Conservation (phyloP, 2,329 filamentous ascomycete species). For the Stagonosporopsis chrysanthemi region DNA sequence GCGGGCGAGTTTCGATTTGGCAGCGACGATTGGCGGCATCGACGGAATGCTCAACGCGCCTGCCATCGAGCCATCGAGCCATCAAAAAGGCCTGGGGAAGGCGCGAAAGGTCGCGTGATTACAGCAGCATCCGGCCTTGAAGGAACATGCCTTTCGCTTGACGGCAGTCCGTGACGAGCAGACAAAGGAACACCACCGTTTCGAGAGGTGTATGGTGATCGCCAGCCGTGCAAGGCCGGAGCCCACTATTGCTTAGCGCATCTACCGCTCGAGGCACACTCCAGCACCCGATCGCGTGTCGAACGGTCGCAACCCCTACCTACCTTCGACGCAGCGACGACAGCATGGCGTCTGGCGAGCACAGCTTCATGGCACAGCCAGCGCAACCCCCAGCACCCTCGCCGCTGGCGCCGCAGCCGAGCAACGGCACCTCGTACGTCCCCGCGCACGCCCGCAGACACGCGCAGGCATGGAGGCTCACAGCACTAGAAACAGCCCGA, state of each 20-base stretch:
- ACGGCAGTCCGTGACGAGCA: not conserved
- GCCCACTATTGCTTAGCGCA: slow-evolving; percentile 19
- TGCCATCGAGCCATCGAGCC: not conserved
- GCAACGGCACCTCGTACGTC: slow-evolving; percentile 42
- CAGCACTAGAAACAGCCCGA: slow-evolving; percentile 29
- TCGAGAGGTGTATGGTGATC: slow-evolving; percentile 14
- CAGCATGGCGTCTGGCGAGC: slow-evolving; percentile 47
- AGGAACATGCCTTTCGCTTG: not conserved
- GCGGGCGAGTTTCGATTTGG: slow-evolving; percentile 6
- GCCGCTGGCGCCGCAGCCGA: slow-evolving; percentile 44
- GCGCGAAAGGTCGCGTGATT: not conserved
- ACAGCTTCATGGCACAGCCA: slow-evolving; percentile 50
- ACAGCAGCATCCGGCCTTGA: not conserved
- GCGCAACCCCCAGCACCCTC: slow-evolving; percentile 34
- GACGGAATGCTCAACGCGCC: slow-evolving; percentile 11
- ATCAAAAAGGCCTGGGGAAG: not conserved
- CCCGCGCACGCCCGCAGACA: slow-evolving; percentile 10
- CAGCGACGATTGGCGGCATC: not conserved
- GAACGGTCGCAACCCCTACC: slow-evolving; percentile 26
- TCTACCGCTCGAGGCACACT: slow-evolving; percentile 18
- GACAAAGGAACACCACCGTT: slow-evolving; percentile 13
- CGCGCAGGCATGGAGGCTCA: slow-evolving; percentile 20
- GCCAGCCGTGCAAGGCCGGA: slow-evolving; percentile 20
- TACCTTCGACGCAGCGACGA: slow-evolving; percentile 25
- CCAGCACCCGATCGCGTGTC: slow-evolving; percentile 14